Percentiles rank a stretch among this genome's conserved stretches.
Evolutionary conservation across 2,329 filamentous ascomycete species (phyloP).

Genomic region (Aspergillus flavus): DNA sequence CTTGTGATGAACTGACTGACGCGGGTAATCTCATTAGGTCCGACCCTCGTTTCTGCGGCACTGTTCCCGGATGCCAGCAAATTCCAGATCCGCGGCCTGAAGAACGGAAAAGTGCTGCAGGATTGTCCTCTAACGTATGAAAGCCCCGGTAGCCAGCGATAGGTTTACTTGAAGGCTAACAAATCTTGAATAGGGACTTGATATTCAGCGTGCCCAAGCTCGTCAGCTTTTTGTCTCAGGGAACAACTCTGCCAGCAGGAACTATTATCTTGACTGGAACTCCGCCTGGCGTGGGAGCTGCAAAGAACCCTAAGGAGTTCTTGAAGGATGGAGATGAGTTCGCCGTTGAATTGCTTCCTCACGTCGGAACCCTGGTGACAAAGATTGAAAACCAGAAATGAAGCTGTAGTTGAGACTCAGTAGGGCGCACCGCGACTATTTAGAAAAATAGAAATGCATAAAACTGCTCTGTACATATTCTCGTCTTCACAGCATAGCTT

Average conservation of each 20-base stretch:
- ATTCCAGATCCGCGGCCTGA: slow-evolving; percentile 37
- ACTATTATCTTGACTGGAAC: slow-evolving; percentile 50
- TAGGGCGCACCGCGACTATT: neutral
- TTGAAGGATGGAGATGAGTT: slow-evolving; percentile 52
- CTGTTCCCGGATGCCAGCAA: slow-evolving; percentile 36
- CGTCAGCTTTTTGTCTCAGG: slow-evolving; percentile 44
- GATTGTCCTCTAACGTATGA: slow-evolving; percentile 47
- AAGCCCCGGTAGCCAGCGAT: neutral
- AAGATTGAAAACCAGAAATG: slow-evolving; percentile 40
- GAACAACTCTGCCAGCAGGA: slow-evolving; percentile 45
- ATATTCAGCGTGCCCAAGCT: slow-evolving; percentile 56
- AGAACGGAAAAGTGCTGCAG: slow-evolving; percentile 58
- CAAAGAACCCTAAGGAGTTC: slow-evolving; percentile 46
- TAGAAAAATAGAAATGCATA: neutral
- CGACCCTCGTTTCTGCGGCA: slow-evolving; percentile 50
- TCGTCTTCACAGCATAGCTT: neutral
- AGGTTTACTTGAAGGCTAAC: slow-evolving; percentile 12
- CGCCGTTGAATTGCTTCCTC: slow-evolving; percentile 51
- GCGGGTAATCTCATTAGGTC: slow-evolving; percentile 36
- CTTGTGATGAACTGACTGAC: neutral
- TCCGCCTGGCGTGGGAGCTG: slow-evolving; percentile 45
- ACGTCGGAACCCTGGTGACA: slow-evolving; percentile 53
- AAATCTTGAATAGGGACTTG: slow-evolving; percentile 47
- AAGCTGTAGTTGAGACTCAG: neutral
- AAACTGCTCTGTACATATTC: neutral